Evolutionary conservation across 2,329 filamentous ascomycete species (phyloP).

Genomic region (Pseudopithomyces maydicus): DNA sequence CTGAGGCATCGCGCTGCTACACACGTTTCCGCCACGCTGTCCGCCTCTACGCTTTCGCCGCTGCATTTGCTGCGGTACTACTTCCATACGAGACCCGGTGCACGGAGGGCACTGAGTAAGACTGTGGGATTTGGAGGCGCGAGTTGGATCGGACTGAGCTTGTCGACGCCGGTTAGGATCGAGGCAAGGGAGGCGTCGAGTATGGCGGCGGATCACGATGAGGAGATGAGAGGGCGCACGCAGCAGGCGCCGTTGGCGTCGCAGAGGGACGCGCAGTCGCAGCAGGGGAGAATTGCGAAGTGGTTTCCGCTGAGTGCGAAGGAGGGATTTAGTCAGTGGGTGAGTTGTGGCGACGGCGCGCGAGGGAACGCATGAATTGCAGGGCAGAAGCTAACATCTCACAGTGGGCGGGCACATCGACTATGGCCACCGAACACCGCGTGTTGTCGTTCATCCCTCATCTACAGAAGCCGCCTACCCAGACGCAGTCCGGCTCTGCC

Average conservation of each 20-base stretch:
- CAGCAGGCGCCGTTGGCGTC: constrained; percentile 57
- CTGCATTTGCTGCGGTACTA: constrained; percentile 42
- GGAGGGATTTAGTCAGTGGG: constrained; percentile 91
- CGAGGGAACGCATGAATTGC: no score
- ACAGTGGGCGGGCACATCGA: constrained; percentile 85
- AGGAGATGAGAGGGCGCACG: constrained; percentile 27
- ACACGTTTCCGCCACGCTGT: constrained; percentile 40
- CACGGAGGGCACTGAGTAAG: constrained; percentile 27
- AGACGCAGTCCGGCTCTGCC: constrained; percentile 65
- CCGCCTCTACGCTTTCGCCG: constrained; percentile 33
- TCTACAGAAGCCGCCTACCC: constrained; percentile 72
- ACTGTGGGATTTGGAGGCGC: constrained; percentile 39
- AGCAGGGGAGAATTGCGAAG: constrained; percentile 37
- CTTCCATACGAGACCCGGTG: constrained; percentile 24
- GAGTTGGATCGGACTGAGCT: constrained; percentile 33
- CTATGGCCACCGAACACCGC: constrained; percentile 82
- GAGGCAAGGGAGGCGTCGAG: constrained; percentile 30
- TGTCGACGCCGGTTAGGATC: constrained; percentile 35
- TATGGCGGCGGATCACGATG: constrained; percentile 32
- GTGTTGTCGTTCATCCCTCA: constrained; percentile 87
- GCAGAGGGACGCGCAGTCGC: constrained; percentile 46
- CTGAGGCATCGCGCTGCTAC: constrained; percentile 18
- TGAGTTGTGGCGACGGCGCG: constrained; percentile 50
- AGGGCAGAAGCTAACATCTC: no score
- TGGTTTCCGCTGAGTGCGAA: constrained; percentile 91